phyloP scores from a whole-genome alignment of 768 basidiomycete species.

The Pleurotus djamor region DNA sequence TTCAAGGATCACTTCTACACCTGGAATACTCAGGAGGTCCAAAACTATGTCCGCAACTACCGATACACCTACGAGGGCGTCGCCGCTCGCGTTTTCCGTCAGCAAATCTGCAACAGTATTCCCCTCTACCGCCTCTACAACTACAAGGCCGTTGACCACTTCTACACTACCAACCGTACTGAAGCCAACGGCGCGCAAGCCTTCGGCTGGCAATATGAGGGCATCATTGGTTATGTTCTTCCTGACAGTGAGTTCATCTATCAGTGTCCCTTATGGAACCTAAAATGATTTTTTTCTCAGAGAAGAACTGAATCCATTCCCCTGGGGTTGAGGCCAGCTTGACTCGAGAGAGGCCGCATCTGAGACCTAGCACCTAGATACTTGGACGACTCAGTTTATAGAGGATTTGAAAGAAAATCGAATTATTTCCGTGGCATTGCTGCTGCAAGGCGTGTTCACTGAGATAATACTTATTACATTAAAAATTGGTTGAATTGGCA shows the following conservation, averaged over 20 bases:
- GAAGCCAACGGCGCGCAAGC: background rate
- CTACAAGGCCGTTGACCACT: background rate
- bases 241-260: background rate
- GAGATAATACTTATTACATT: too few relatives aligned
- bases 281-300: background rate
- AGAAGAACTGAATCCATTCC: too few relatives aligned
- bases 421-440: too few relatives aligned
- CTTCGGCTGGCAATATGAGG: background rate
- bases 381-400: too few relatives aligned
- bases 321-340: too few relatives aligned
- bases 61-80: conserved; percentile 7
- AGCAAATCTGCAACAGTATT: background rate
- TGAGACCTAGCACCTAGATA: too few relatives aligned
- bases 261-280: background rate
- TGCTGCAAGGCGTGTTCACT: too few relatives aligned
- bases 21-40: conserved; percentile 7
- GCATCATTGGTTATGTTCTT: conserved; percentile 1
- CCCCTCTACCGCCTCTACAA: conserved; percentile 2
- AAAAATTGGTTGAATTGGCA: too few relatives aligned
- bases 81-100: conserved; percentile 9
- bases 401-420: too few relatives aligned
- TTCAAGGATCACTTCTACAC: conserved; percentile 14
- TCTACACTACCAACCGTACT: conserved; percentile 3
- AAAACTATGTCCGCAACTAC: background rate
- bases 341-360: too few relatives aligned